Evolutionary conservation across 2,329 filamentous ascomycete genomes (phyloP), one percentile per base, ranked within the genome.

Genomic region (Fusarium nematophilum): DNA sequence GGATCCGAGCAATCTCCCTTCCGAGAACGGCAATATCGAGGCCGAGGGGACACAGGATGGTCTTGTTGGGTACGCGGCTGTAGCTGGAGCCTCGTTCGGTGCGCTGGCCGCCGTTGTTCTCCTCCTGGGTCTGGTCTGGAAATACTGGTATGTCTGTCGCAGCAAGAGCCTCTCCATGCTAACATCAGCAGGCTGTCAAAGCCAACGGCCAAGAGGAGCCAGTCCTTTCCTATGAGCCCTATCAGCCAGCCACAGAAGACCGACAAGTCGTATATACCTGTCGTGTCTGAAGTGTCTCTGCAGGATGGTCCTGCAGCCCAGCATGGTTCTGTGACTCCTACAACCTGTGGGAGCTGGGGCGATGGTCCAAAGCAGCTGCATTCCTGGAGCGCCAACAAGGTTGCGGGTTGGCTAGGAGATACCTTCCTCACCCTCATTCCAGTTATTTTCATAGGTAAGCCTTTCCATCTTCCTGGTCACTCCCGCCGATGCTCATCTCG

Each of bases 41-140:
- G 40, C 4, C 13, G 40, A 43, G 27, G 26, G 29, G 40, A 18
- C 25, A 29, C 11, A 14, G 17, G 2, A 43, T 31, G 27, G 40
- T 18, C 40, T 43, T 43, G 15, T 43, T 18, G 40, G 40, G 13
- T 43, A 43, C 9, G 27, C 40, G 40, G 40, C 40, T 43, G 40
- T 43, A 14, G 40, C 40, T 30, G 40, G 40, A 11, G 40, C 40
- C 13, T 43, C 40, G 8, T 43, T 43, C 11, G 40, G 40, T 15
- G 27, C 40, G 14, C 27, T 43, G 13, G 40, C 40, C 15, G 17
- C 4, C 9, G 27, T 43, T 43, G 27, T 43, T 43, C 17, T 43
- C 17, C 40, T 43, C 9, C 26, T 43, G 13, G 40, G 40, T 5
- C 9, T 43, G 4, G 40, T 14, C 17, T 43, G 40, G 40, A 43